Base-by-base conservation (phyloP, 169 alveolate genomes). In the Plasmodium cynomolgi region DNA sequence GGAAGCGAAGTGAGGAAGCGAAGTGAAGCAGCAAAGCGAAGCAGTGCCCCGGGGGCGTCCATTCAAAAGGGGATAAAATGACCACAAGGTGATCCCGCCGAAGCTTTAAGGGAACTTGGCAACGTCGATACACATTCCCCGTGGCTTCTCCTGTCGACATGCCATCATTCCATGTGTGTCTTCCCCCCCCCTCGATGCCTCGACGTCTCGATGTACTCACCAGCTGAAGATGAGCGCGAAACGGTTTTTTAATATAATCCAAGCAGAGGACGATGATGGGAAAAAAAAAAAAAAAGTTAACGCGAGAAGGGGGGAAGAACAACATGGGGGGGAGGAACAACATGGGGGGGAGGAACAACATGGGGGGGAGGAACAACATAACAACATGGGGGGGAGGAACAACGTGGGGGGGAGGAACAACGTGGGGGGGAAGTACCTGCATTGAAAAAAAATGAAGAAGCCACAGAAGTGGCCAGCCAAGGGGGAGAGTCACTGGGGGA, bases 171-270 rank as follows among this genome's bases (percentile, higher is more conserved):
- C 11, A 20, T 62, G 34, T 62, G 13, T 33, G 20, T 33, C 23
- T 72, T 39, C 17, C 33, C 31, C 17, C n/a, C 26, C 4, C 3
- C 17, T n/a, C n/a, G n/a, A n/a, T n/a, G n/a, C n/a, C n/a, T n/a
- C n/a, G n/a, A n/a, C n/a, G n/a, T n/a, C 39, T 54, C 73, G 29
- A 39, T 44, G n/a, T 34, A 20, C 29, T 13, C 31, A 29, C 34
- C 56, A 80, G 26, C 73, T 44, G 58, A 72, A 84, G 71, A 85
- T 85, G 93, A 77, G 85, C 81, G 75, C 58, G 72, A 85, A 85
- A 15, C 79, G 93, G 56, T 85, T 75, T 74, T 75, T 85, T 31
- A 74, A 85, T 75, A 50, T 44, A 62, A 15, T 62, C 33, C 75
- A 62, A 47, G 37, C 29, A 34, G 93, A 68, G 29, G 77, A 13